Evolutionary conservation across 768 basidiomycete genomes (phyloP).

Genomic region (Clitopilus passeckerianus): DNA sequence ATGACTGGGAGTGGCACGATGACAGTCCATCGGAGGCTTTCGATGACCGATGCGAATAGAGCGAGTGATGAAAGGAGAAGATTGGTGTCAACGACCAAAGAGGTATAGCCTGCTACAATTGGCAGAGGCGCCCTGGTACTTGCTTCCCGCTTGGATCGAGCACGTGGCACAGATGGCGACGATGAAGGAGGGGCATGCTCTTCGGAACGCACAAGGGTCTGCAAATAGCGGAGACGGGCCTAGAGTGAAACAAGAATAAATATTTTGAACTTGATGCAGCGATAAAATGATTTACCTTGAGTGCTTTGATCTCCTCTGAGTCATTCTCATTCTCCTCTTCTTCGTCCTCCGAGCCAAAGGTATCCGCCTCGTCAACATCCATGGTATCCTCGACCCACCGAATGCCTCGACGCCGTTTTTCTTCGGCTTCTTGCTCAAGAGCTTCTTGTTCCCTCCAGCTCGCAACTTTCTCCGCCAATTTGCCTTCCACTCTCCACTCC

Average conservation of each 20-base stretch:
- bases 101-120: slow-evolving; percentile 81
- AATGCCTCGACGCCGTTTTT: slow-evolving; percentile 53
- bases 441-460: slow-evolving; percentile 69
- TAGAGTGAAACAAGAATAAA: slow-evolving; percentile 22
- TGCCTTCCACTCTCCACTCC: slow-evolving; percentile 61
- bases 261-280: slow-evolving; percentile 7
- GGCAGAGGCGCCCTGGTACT: slow-evolving; percentile 35
- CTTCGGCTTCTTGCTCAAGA: slow-evolving; percentile 64
- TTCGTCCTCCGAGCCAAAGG: slow-evolving; percentile 37
- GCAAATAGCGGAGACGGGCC: slow-evolving; percentile 74
- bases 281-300: slow-evolving; percentile 54
- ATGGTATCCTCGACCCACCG: slow-evolving; percentile 66
- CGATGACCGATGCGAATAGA: slow-evolving; percentile 69
- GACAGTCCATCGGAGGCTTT: slow-evolving; percentile 80
- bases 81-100: slow-evolving; percentile 93
- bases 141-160: slow-evolving; percentile 19
- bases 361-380: slow-evolving; percentile 64
- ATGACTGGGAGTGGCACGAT: slow-evolving; percentile 91
- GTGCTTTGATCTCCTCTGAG: slow-evolving; percentile 66
- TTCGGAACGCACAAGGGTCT: slow-evolving; percentile 53
- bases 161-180: slow-evolving; percentile 21
- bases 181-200: slow-evolving; percentile 24
- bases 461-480: slow-evolving; percentile 61
- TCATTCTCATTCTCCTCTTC: slow-evolving; percentile 65
- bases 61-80: slow-evolving; percentile 82